Conservation (phyloP, 371 early-diverging fungal species). For the Mucor circinelloides region DNA sequence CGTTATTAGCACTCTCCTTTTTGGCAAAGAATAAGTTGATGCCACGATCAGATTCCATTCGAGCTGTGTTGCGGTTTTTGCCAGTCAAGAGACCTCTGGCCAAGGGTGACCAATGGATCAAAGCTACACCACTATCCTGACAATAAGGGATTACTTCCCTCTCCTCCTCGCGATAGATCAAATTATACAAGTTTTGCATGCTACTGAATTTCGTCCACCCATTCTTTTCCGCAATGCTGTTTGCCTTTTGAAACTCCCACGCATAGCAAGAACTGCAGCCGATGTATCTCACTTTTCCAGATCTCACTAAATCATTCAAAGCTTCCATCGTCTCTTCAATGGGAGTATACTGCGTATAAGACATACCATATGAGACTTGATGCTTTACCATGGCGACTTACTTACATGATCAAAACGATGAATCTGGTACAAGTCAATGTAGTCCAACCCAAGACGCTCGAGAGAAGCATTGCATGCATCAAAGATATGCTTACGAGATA, state of each 20-base stretch:
- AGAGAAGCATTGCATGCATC: slow-evolving; percentile 53
- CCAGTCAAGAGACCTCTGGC: slow-evolving; percentile 27
- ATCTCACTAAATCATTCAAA: slow-evolving; percentile 44
- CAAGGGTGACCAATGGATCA: slow-evolving; percentile 46
- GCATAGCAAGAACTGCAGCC: slow-evolving; percentile 32
- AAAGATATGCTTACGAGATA: slow-evolving; percentile 53
- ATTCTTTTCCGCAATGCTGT: slow-evolving; percentile 38
- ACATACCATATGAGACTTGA: not conserved
- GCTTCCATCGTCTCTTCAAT: slow-evolving; percentile 56
- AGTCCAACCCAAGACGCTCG: slow-evolving; percentile 50
- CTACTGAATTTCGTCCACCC: slow-evolving; percentile 52
- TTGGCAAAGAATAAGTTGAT: slow-evolving; percentile 6
- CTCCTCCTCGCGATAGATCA: slow-evolving; percentile 58
- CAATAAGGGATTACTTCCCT: slow-evolving; percentile 54
- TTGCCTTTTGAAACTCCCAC: slow-evolving; percentile 31
- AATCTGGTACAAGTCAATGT: slow-evolving; percentile 65
- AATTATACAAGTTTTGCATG: slow-evolving; percentile 47
- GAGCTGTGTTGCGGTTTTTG: slow-evolving; percentile 8
- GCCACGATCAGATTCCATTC: not conserved
- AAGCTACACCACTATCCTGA: slow-evolving; percentile 34
- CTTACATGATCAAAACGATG: slow-evolving; percentile 37
- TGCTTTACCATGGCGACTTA: not conserved
- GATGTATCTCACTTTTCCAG: slow-evolving; percentile 51
- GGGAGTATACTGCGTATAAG: slow-evolving; percentile 32
- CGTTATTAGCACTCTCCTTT: slow-evolving; percentile 10